A percentile compares a stretch with the other conserved stretches of the same genome.
These are phyloP conservation scores for Tolypocladium inflatum DNA, from an alignment of 2,329 filamentous ascomycete species.

Conservation along the genomic window DNA sequence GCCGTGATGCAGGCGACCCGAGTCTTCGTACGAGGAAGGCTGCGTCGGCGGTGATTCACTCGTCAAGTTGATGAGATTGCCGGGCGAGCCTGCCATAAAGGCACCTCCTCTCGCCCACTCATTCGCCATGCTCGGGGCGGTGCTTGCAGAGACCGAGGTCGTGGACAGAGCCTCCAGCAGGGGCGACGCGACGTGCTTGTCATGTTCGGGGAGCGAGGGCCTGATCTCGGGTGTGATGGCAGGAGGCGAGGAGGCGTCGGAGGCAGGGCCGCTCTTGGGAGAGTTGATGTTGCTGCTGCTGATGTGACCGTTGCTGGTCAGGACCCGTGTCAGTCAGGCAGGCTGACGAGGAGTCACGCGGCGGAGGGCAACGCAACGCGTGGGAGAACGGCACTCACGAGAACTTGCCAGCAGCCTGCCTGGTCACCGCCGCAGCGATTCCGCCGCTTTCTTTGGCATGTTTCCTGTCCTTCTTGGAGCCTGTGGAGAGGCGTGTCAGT, in stretches of 20 bases:
- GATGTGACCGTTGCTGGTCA: slow-evolving; percentile 9
- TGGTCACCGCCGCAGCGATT: slow-evolving; percentile 43
- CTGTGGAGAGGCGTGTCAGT: slow-evolving; percentile 18
- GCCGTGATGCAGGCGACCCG: slow-evolving; percentile 30
- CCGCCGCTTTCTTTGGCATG: slow-evolving; percentile 44
- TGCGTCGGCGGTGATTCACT: slow-evolving; percentile 44
- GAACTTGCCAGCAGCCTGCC: slow-evolving; percentile 42
- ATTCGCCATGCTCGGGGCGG: slow-evolving; percentile 34
- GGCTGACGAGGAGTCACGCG: slow-evolving; percentile 17
- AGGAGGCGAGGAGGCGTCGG: slow-evolving; percentile 34
- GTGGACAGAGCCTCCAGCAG: slow-evolving; percentile 38
- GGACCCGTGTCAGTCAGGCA: slow-evolving; percentile 12
- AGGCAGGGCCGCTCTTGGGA: slow-evolving; percentile 25
- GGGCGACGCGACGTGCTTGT: slow-evolving; percentile 33
- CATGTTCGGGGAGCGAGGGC: slow-evolving; percentile 32
- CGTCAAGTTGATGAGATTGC: slow-evolving; percentile 40
- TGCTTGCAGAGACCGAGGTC: slow-evolving; percentile 38
- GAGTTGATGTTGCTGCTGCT: slow-evolving; percentile 20
- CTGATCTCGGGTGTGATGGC: slow-evolving; percentile 36
- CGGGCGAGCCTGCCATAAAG: slow-evolving; percentile 38
- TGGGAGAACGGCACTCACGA: slow-evolving; percentile 28
- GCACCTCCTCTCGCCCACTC: slow-evolving; percentile 32
- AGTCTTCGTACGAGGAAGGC: slow-evolving; percentile 42
- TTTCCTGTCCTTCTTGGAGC: slow-evolving; percentile 43
- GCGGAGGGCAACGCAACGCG: slow-evolving; percentile 4